Conservation (phyloP, 345 rosid genomes). For the Fremontodendron californicum region DNA sequence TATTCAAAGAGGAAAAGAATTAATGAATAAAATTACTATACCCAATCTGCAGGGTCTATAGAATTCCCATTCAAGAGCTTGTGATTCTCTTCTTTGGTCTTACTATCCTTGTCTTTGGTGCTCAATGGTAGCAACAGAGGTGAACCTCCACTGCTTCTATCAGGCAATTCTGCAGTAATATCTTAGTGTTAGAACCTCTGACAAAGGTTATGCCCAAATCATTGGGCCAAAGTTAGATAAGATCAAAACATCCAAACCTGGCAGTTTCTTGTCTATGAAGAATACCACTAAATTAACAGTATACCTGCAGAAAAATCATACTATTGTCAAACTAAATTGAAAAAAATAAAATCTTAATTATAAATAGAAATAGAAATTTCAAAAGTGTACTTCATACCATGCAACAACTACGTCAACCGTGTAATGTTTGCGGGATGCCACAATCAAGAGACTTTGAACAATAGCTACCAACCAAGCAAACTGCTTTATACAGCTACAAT, state of each 20-base stretch:
- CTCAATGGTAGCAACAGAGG: conserved; percentile 64
- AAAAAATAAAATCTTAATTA: not conserved
- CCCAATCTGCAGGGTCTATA: conserved; percentile 89
- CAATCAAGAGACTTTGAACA: conserved; percentile 78
- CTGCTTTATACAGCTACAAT: conserved; percentile 75
- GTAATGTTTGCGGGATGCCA: conserved; percentile 99
- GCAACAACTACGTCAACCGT: conserved; percentile 94
- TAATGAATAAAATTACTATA: conserved; percentile 21
- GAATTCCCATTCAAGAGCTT: conserved; percentile 86
- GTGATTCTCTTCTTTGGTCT: conserved; percentile 86
- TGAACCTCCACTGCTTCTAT: conserved; percentile 47
- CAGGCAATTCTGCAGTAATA: conserved; percentile 68
- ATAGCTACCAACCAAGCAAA: conserved; percentile 77
- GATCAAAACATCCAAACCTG: conserved; percentile 46
- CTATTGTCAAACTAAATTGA: not conserved
- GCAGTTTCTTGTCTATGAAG: conserved; percentile 93
- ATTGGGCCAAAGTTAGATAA: not conserved
- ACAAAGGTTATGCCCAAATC: not conserved
- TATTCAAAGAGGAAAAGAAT: not conserved
- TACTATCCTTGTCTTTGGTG: conserved; percentile 57
- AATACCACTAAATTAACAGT: conserved; percentile 91
- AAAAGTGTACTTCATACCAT: conserved; percentile 45
- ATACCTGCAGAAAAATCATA: conserved; percentile 53
- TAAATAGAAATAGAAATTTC: not conserved
- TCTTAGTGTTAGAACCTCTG: conserved; percentile 14